Conservation (phyloP, 148 eudicot genomes). For the Rhododendron ovatum region DNA sequence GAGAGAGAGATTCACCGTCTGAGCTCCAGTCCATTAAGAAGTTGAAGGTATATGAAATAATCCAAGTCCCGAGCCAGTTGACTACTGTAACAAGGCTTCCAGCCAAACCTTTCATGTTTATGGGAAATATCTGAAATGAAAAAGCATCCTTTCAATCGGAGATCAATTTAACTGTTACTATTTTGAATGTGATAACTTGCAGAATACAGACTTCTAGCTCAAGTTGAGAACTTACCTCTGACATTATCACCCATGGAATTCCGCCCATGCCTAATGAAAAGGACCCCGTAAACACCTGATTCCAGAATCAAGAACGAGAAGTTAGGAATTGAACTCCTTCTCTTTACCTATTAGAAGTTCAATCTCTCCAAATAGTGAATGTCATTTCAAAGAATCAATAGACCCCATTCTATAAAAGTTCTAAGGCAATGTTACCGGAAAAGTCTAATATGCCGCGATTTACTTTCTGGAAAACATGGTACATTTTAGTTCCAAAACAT, state of each 20-base stretch:
- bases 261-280: slow-evolving; percentile 91
- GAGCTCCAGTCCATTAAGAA: slow-evolving; percentile 75
- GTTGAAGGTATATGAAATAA: slow-evolving; percentile 71
- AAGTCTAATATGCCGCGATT: not conserved
- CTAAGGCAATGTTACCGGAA: not conserved
- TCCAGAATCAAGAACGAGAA: slow-evolving; percentile 5
- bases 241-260: slow-evolving; percentile 91
- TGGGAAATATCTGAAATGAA: slow-evolving; percentile 73
- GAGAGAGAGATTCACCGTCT: slow-evolving; percentile 37
- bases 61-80: slow-evolving; percentile 85
- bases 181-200: not conserved
- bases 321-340: not conserved
- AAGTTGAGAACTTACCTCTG: slow-evolving; percentile 57
- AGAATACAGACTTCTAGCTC: not conserved
- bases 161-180: not conserved
- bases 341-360: too few relatives aligned
- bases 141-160: not conserved
- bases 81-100: slow-evolving; percentile 85
- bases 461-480: not conserved
- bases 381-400: not conserved
- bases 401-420: not conserved
- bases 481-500: not conserved
- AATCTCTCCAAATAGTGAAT: not conserved
- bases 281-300: slow-evolving; percentile 61
- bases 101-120: slow-evolving; percentile 76